Evolutionary conservation across 257 asterid species (phyloP), one percentile per base, ranked within the genome.

Genomic region (Plantago major): DNA sequence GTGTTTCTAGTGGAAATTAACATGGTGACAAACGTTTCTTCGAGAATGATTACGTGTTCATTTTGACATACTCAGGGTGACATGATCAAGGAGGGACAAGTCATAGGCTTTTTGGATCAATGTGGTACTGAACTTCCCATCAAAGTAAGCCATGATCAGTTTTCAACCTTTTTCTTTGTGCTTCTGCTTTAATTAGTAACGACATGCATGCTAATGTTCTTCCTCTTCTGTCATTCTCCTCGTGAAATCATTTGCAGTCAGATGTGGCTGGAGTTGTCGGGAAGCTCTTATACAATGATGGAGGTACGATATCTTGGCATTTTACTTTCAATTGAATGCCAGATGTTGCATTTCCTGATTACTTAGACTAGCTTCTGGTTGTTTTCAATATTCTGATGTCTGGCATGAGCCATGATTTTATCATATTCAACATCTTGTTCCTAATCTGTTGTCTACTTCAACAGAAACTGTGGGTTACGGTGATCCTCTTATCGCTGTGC

Each of bases 231-330:
- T 52, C 58, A 38, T 45, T 38, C 53, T 55, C 28, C 6, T 69
- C 33, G 22, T 64, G 65, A 62, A 68, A 52, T 10, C 45, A 60
- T 64, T 46, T 45, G 78, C 88, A 91, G 98, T 77, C 95, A 18
- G 83, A 84, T 67, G 93, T 80, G 17, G 85, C 76, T 64, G 98
- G 98, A 72, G 94, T 88, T 74, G 80, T 91, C 64, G 60, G 86
- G 76, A 88, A 84, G 86, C 11, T 91, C 74, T 87, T 91, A 45
- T 84, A 64, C 69, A 64, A 37, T 30, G 96, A 91, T 48, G 96
- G 95, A 19, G 98, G 98, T 91, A 81, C 60, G 80, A 19, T 40
- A 17, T 61, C 46, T 60, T 42, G 55, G 46, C 5, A 43, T 62
- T 45, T 33, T 44, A 10, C 30, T 50, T 18, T 54, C 19, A 37